Evolutionary conservation across 1,139 yeast species (phyloP).

Genomic region (Diutina neorugosa): DNA sequence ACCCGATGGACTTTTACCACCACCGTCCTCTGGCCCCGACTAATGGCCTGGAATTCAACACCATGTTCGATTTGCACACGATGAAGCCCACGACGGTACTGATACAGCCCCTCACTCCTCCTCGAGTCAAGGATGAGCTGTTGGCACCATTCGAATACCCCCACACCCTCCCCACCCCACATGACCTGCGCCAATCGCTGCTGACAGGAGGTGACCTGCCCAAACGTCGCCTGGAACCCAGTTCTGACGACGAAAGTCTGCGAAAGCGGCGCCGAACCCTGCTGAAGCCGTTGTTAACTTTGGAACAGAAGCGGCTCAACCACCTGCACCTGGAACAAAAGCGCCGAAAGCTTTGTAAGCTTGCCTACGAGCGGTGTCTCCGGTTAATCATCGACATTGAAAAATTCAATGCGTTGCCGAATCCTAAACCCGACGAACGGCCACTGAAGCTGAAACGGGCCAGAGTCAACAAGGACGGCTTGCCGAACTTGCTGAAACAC

Average conservation of each 20-base stretch:
- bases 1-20: slow-evolving; percentile 22
- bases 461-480: slow-evolving; percentile 32
- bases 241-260: slow-evolving; percentile 8
- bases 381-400: slow-evolving; percentile 29
- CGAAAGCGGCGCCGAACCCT: slow-evolving; percentile 21
- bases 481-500: slow-evolving; percentile 36
- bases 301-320: slow-evolving; percentile 58
- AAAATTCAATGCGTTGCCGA: slow-evolving; percentile 18
- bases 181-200: slow-evolving; percentile 16
- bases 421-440: slow-evolving; percentile 4
- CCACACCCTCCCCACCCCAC: slow-evolving; percentile 18
- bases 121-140: slow-evolving; percentile 2
- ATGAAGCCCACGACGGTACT: slow-evolving; percentile 13
- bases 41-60: slow-evolving; percentile 7
- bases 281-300: slow-evolving; percentile 38
- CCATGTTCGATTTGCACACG: slow-evolving; percentile 19
- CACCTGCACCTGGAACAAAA: slow-evolving; percentile 71
- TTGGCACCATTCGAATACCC: slow-evolving; percentile 1
- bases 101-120: slow-evolving; percentile 5
- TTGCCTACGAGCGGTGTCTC: slow-evolving; percentile 43
- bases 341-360: slow-evolving; percentile 60
- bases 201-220: neutral
- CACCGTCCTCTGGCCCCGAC: slow-evolving; percentile 9
- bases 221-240: slow-evolving; percentile 1
- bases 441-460: slow-evolving; percentile 25